Percentiles rank a stretch among this genome's conserved stretches.
Evolutionary conservation across 1,284 basidiomycete species (phyloP).

Genomic region (Mrakiaceae sp.): DNA sequence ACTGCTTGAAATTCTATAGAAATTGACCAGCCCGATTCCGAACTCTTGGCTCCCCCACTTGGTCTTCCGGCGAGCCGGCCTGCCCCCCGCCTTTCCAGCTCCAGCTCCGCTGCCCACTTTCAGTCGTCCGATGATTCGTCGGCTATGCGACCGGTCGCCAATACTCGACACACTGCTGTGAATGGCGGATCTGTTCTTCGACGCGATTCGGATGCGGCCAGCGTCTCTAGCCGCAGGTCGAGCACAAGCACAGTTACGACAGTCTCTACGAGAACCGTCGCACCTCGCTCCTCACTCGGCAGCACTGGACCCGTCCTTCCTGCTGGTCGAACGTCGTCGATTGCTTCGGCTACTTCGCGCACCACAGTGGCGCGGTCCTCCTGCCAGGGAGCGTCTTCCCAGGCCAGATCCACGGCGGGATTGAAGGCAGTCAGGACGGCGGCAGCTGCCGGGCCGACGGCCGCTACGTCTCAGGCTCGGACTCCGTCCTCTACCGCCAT

Average conservation of each 20-base stretch:
- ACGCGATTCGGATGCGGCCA: neutral
- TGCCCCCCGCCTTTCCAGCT: conserved; percentile 5
- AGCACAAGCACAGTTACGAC: neutral
- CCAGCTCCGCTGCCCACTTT: neutral
- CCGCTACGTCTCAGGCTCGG: neutral
- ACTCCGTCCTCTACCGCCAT: no score
- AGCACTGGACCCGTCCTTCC: no score
- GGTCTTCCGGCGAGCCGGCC: neutral
- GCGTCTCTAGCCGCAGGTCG: neutral
- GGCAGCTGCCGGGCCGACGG: neutral
- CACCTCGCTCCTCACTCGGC: no score
- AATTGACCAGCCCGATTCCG: conserved; percentile 62
- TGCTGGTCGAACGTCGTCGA: no score
- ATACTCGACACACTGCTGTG: no score
- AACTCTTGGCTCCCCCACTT: conserved; percentile 38
- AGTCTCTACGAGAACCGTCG: neutral
- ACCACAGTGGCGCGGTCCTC: no score
- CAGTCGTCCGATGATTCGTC: neutral
- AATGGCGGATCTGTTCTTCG: no score
- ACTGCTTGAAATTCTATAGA: conserved; percentile 39
- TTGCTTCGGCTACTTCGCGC: no score
- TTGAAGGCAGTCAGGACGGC: neutral
- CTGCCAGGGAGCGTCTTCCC: neutral
- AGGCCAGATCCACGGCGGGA: neutral
- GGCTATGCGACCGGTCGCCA: neutral